Evolutionary conservation across 2,329 filamentous ascomycete species (phyloP).

Genomic region (Aureobasidium sp.): DNA sequence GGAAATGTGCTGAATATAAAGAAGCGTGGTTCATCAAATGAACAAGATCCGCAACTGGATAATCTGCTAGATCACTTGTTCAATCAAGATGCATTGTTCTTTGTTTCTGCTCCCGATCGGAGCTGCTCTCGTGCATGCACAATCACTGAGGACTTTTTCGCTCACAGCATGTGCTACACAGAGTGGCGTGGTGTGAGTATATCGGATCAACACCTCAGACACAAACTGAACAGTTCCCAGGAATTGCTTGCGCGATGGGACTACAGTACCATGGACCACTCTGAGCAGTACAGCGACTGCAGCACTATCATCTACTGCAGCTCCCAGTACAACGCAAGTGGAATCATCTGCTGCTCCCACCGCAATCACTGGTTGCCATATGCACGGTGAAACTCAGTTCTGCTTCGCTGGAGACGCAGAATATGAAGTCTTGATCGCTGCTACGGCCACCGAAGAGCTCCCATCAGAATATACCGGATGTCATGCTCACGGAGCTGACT

Average conservation of each 20-base stretch:
- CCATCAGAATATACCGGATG: constrained; percentile 59
- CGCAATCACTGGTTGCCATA: constrained; percentile 35
- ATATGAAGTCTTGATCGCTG: constrained; percentile 41
- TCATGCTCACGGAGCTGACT: constrained; percentile 53
- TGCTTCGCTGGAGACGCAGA: constrained; percentile 39
- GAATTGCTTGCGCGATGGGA: constrained; percentile 9
- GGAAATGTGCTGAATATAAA: neutral
- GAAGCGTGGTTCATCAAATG: neutral
- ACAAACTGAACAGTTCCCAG: neutral
- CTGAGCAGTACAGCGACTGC: neutral
- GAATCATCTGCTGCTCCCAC: neutral
- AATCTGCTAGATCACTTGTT: neutral
- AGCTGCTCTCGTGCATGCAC: neutral
- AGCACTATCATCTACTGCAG: neutral
- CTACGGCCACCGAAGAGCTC: constrained; percentile 51
- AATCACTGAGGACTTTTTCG: neutral
- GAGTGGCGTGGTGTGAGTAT: constrained; percentile 2
- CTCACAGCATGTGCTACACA: constrained; percentile 6
- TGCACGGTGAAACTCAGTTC: constrained; percentile 40
- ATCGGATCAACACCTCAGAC: too few species aligned
- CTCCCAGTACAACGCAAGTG: neutral
- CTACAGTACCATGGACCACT: constrained; percentile 5
- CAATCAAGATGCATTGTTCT: neutral
- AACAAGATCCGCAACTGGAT: neutral
- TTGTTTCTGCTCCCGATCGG: neutral